Evolutionary conservation across 805 yeast genomes (phyloP), one percentile per base, ranked within the genome.

Genomic region (Wickerhamomyces canadensis): DNA sequence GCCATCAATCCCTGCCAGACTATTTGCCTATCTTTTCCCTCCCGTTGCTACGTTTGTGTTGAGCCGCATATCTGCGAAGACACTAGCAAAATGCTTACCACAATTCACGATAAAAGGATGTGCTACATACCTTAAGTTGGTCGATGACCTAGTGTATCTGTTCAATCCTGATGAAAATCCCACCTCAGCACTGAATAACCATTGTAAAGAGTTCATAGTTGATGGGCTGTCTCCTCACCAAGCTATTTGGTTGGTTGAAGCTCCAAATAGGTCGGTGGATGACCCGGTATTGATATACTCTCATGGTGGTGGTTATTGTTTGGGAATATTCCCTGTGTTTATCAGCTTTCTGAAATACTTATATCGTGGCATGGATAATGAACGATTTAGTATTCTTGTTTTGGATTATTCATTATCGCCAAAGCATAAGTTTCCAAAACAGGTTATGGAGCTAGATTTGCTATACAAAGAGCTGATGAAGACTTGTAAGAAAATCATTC

Each of bases 341-440:
- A n/a, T 25, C 27, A 12, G n/a, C n/a, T 34, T 45, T 22, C 27
- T 39, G 19, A 31, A 27, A 10, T 29, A 26, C 10, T 17, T 40
- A 10, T 41, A 37, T 14, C 8, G 37, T 17, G 27, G 27, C 11
- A 31, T 34, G 8, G 35, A 27, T 3, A 41, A 43, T 17, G 22
- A 34, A 19, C 37, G 55, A 23, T 33, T 52, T 6, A 50, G 55
- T 8, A 37, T 54, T 5, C 34, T 59, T 18, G 36, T 47, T 1
- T 37, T 59, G 19, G 63, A 59, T 44, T 60, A 60, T 40, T 44
- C 56, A 0, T 38, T 57, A n/a, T 32, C 55, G 3, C 49, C 58
- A 2, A 38, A 43, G 10, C 43, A 45, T 4, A 36, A 29, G 27
- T 50, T 36, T 41, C 62, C 64, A 12, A 37, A 40, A 10, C 63